Base-by-base conservation (phyloP, 495 filamentous ascomycete species). In the Pseudomonodictys pantanalensis region DNA sequence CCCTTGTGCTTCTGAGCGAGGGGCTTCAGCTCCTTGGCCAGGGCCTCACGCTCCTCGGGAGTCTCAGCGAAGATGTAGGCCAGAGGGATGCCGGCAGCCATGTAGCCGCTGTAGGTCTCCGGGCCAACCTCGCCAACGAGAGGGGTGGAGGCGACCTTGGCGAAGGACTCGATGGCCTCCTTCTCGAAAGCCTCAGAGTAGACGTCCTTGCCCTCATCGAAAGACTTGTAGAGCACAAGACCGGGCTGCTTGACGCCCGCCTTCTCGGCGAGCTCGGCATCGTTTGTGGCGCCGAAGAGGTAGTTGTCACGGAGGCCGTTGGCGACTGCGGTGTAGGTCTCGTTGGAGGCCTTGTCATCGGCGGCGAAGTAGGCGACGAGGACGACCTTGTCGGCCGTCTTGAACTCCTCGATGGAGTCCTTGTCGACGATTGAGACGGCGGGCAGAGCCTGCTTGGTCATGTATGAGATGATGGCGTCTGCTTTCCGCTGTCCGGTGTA, bases 41-140 rank as follows among this genome's bases (percentile, higher is more conserved):
- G 83, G 66, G 84, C 78, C 70, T 85, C 84, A 60, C 93, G 91
- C 77, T 95, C 90, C 75, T 97, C 93, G 28, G 83, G 69, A 29
- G 88, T 95, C 78, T 96, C 92, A 63, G 92, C 88, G 76, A 99
- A 99, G 76, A 99, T 95, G 75, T 97, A 99, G 53, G 91, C 93
- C 52, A 99, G 83, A 35, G 93, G 93, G 63, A 97, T 83, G 62
- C 90, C 92, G 64, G 93, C 83, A 48, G 89, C 85, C 87, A 99
- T 99, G 78, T 99, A 99, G 69, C 85, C 86, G 57, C 89, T 82
- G 76, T 99, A 99, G 63, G 93, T 99, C 75, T 99, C 93, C 28
- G 93, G 93, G 60, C 93, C 95, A 68, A 99, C 88, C 76, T 99
- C 95, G 56, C 93, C 93, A 69, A 99, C 86, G 66, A 97, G 79